A percentile compares a stretch with the other conserved stretches of the same genome.
phyloP scores from a whole-genome alignment of 2,329 filamentous ascomycete species.

The Penicillium sp. region DNA sequence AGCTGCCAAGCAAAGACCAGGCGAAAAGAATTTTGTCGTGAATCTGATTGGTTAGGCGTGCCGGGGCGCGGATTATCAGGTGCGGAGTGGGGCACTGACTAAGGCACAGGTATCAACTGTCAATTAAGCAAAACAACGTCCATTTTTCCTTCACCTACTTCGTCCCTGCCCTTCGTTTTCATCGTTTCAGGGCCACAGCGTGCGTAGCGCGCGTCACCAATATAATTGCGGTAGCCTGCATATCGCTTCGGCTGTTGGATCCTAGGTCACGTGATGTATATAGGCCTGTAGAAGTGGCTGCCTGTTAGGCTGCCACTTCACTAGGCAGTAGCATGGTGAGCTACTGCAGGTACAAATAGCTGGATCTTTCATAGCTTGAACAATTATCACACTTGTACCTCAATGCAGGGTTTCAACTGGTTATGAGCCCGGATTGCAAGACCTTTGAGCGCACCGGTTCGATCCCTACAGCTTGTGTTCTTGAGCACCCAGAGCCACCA shows the following conservation, averaged over 20 bases:
- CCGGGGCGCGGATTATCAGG: too few relatives aligned
- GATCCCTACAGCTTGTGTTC: too few relatives aligned
- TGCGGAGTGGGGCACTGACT: too few relatives aligned
- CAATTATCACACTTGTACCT: conserved; percentile 10
- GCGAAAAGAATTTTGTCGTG: too few relatives aligned
- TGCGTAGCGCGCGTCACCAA: background rate
- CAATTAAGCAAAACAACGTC: too few relatives aligned
- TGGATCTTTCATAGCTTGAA: conserved; percentile 8
- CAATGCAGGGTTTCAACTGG: conserved; percentile 7
- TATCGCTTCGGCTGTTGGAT: conserved; percentile 7
- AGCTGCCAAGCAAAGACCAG: too few relatives aligned
- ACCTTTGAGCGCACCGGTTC: too few relatives aligned
- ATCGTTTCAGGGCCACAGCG: conserved; percentile 7
- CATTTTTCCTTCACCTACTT: too few relatives aligned
- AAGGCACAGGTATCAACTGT: too few relatives aligned
- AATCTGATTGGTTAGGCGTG: too few relatives aligned
- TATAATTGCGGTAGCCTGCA: conserved; percentile 6
- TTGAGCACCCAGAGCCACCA: too few relatives aligned
- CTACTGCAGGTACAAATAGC: conserved; percentile 10
- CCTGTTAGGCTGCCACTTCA: conserved; percentile 9
- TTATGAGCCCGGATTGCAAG: too few relatives aligned
- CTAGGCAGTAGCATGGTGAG: conserved; percentile 8
- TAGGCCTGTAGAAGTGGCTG: conserved; percentile 2
- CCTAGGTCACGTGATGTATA: conserved; percentile 8
- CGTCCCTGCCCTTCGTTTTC: conserved; percentile 2